Evolutionary conservation across 148 eudicot genomes (phyloP), one percentile per base, ranked within the genome.

Genomic region (Limonium bicolor): DNA sequence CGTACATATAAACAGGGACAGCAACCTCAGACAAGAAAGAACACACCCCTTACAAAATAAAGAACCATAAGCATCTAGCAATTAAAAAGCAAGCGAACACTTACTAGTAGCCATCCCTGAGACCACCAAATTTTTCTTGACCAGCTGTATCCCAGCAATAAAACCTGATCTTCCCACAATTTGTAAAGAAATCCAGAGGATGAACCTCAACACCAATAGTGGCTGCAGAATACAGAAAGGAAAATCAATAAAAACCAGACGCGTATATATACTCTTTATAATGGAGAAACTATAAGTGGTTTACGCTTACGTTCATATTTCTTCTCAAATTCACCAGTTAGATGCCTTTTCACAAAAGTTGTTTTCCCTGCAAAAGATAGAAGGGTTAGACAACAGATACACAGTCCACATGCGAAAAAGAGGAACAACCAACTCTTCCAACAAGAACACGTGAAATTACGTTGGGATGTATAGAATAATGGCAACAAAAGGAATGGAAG

Each of bases 61-160:
- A n/a, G n/a, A n/a, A n/a, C n/a, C n/a, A n/a, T n/a, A n/a, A 16
- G 5, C 6, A 4, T 1, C 16, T 8, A 25, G n/a, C n/a, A 16
- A 4, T 17, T 8, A 38, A n/a, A n/a, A n/a, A n/a, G n/a, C n/a
- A n/a, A n/a, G n/a, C 11, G 33, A 33, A 18, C 0, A 59, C 79
- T 69, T 48, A 77, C 84, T 77, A 77, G 62, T 72, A 77, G 35
- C 84, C 84, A 58, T 77, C 84, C 31, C 84, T 57, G 17, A 77
- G 68, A 21, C 84, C 84, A 27, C 84, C 84, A 48, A 77, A 77
- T 64, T 77, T 77, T 59, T 77, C 84, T 50, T 77, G 84, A 6
- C 84, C 84, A 25, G 84, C 84, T 2, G 84, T 77, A 72, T 77
- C 84, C 84, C 84, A 77, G 68, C 84, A 77, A 46, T 77, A 77